Evolutionary conservation across 192 early-diverging fungal species (phyloP).

Genomic region (Coemansia sp.): DNA sequence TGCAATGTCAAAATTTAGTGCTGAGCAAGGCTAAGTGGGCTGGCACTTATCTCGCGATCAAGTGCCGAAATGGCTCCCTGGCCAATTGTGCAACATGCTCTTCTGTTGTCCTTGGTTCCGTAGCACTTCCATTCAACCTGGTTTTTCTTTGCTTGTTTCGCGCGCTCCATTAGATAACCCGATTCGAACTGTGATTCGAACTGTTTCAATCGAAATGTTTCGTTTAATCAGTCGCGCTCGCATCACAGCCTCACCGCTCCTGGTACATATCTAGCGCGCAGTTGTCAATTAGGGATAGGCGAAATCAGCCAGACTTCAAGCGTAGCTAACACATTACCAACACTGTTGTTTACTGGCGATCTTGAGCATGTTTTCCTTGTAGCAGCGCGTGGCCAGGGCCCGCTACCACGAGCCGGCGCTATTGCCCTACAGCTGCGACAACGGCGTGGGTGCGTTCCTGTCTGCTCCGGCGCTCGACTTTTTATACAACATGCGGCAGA

Average conservation of each 20-base stretch:
- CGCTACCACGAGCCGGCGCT: conserved; percentile 28
- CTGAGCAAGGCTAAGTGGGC: too few species aligned
- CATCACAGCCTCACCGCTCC: conserved; percentile 18
- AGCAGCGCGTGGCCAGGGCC: conserved; percentile 21
- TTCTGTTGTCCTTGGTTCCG: neutral
- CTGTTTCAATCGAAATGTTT: conserved; percentile 28
- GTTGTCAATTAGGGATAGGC: neutral
- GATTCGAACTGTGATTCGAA: too few species aligned
- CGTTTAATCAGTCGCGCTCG: conserved; percentile 23
- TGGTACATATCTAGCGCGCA: conserved; percentile 19
- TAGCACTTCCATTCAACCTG: too few species aligned
- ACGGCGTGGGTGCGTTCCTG: conserved; percentile 40
- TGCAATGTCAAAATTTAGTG: too few species aligned
- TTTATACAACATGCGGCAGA: conserved; percentile 44
- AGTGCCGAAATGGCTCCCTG: too few species aligned
- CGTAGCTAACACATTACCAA: neutral
- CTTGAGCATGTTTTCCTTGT: neutral
- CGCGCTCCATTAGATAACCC: neutral
- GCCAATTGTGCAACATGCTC: too few species aligned
- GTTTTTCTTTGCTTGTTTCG: neutral
- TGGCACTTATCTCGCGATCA: conserved; percentile 1
- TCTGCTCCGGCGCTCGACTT: conserved; percentile 38
- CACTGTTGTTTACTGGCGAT: too few species aligned
- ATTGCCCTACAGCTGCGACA: conserved; percentile 26
- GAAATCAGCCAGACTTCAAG: neutral